Base-by-base conservation (phyloP, 768 basidiomycete genomes). In the Suillus subluteus region DNA sequence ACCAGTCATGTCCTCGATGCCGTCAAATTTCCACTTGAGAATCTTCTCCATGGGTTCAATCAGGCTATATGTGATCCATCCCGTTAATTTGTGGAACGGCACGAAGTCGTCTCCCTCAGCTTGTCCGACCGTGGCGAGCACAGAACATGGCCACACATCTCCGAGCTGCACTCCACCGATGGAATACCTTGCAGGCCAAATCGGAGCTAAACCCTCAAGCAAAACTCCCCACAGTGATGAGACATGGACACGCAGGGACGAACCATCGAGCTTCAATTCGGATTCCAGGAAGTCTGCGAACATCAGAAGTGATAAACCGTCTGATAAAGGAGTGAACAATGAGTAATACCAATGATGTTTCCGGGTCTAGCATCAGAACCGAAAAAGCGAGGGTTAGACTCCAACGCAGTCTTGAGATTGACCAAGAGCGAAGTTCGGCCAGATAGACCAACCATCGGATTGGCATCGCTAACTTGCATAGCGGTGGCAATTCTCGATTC, bases 81-180 rank as follows among this genome's bases (percentile, higher is more conserved):
- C 91, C 0, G 94, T 95, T 58, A 99, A 84, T 76, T 99, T 99
- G 81, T 98, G 97, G 83, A 99, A 99, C 0, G 95, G 92, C 8
- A 99, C 94, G 38, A 94, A 82, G 62, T 88, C 84, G 62, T 90
- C 90, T 58, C 88, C 90, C 70, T 88, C 87, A 30, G 74, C 62
- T 23, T 72, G 71, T 6, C 65, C 69, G 15, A 63, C 66, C 13
- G 55, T 65, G 56, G 72, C 73, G 68, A 90, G 81, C 0, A 85
- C 84, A 6, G 85, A 79, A 69, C 94, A 96, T 0, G 91, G 91
- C 97, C 97, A 99, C 56, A 96, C 96, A 74, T 99, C 97, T 26
- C 97, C 97, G 6, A 99, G 86, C 0, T 91, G 75, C 32, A 91
- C 76, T 4, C 87, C 90, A 11, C 82, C 88, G 37, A 98, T 80